These are phyloP conservation scores for Magnaporthales sp. DNA, from an alignment of 2,329 filamentous ascomycete genomes.

Conservation along the genomic window DNA sequence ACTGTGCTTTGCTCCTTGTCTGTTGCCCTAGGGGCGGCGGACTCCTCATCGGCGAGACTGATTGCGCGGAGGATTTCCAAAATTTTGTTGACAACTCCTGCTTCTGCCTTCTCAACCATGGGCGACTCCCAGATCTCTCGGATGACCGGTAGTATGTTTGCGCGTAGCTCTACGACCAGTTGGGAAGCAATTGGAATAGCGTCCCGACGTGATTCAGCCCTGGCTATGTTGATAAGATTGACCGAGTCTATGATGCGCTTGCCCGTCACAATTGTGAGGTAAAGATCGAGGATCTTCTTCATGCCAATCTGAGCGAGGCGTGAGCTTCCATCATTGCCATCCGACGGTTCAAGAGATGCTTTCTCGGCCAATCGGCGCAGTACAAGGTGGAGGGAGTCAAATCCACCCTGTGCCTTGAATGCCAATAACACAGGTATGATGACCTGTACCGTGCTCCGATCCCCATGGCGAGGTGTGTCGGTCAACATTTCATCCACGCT, in stretches of 20 bases:
- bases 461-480: conserved; percentile 48
- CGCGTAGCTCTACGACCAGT: conserved; percentile 78
- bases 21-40: conserved; percentile 49
- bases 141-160: conserved; percentile 68
- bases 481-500: conserved; percentile 72
- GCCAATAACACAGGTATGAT: conserved; percentile 74
- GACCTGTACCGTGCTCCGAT: conserved; percentile 34
- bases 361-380: conserved; percentile 42
- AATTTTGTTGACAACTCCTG: conserved; percentile 60
- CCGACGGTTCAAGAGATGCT: conserved; percentile 28
- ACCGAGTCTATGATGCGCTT: conserved; percentile 75
- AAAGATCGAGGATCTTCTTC: conserved; percentile 79
- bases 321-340: conserved; percentile 34
- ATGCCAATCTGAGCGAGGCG: conserved; percentile 51
- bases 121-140: conserved; percentile 77
- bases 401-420: conserved; percentile 74
- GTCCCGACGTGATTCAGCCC: conserved; percentile 3
- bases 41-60: conserved; percentile 68
- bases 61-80: conserved; percentile 78
- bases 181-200: conserved; percentile 46
- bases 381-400: conserved; percentile 65
- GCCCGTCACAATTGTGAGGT: conserved; percentile 63
- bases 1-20: conserved; percentile 38
- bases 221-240: conserved; percentile 34
- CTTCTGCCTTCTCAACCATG: conserved; percentile 67